Conservation (phyloP, 257 asterid species). For the Rhazya stricta region DNA sequence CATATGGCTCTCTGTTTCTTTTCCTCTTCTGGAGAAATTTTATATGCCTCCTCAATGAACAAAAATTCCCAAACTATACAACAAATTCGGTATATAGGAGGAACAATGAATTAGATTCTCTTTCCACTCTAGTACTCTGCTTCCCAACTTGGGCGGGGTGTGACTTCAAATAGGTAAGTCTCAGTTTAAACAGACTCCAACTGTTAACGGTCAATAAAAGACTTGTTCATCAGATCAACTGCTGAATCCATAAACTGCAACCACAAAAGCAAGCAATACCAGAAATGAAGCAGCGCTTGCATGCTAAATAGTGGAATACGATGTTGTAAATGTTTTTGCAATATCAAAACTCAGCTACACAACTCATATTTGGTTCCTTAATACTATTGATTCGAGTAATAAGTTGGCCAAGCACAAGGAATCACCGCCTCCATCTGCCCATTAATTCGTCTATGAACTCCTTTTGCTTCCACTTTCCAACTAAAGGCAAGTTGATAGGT, state of each 20-base stretch:
- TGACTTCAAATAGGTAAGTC: background rate
- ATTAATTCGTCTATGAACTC: background rate
- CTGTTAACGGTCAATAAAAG: slow-evolving; percentile 57
- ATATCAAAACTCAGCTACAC: background rate
- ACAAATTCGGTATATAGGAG: no score
- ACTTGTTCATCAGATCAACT: slow-evolving; percentile 65
- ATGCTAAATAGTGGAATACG: background rate
- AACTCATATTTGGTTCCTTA: no score
- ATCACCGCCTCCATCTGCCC: background rate
- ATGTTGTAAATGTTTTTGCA: background rate
- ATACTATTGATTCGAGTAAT: no score
- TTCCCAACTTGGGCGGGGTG: background rate
- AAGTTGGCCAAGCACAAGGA: background rate
- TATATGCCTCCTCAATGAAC: background rate
- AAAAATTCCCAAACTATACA: slow-evolving; percentile 8
- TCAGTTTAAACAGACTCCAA: background rate
- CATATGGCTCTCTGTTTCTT: background rate
- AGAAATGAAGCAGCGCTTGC: background rate
- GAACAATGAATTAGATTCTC: background rate
- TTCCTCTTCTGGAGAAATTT: slow-evolving; percentile 4
- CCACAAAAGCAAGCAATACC: slow-evolving; percentile 9
- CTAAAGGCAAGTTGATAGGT: background rate
- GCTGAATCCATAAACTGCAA: slow-evolving; percentile 89
- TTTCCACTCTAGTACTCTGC: background rate
- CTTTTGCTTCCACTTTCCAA: background rate